A percentile compares a stretch with the other conserved stretches of the same genome.
These are phyloP conservation scores for Puccinia horiana DNA, from an alignment of 1,284 basidiomycete genomes.

Conservation along the genomic window DNA sequence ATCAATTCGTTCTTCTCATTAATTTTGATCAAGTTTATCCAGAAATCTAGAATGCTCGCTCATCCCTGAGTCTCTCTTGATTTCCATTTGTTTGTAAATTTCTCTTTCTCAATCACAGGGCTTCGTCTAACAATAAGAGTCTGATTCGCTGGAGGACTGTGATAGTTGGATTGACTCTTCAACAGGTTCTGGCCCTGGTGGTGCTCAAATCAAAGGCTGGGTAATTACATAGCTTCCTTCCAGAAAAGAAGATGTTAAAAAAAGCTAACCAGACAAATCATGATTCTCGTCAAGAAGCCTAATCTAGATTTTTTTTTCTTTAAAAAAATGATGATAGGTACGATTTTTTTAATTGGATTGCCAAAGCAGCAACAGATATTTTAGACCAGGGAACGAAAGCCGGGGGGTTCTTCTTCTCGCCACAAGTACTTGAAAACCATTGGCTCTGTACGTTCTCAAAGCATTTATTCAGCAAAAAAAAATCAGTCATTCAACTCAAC, in stretches of 20 bases:
- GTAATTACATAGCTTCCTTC: not conserved
- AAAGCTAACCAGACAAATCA: not conserved
- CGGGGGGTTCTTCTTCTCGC: conserved; percentile 72
- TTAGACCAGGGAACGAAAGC: conserved; percentile 66
- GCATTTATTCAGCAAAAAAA: conserved; percentile 2
- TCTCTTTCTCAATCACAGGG: conserved; percentile 10
- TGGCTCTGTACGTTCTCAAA: conserved; percentile 50
- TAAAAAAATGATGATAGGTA: conserved; percentile 61
- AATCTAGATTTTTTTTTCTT: not conserved
- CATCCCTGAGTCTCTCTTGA: too few relatives aligned
- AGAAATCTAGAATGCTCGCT: too few relatives aligned
- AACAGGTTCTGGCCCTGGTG: conserved; percentile 80
- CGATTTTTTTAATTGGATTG: conserved; percentile 67
- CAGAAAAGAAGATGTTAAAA: not conserved
- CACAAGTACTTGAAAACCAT: conserved; percentile 59
- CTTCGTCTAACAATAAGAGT: conserved; percentile 24
- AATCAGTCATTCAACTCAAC: not conserved
- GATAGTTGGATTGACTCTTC: conserved; percentile 77
- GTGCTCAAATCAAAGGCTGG: conserved; percentile 76
- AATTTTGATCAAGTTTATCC: too few relatives aligned
- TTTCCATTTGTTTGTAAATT: not conserved
- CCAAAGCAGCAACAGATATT: conserved; percentile 50
- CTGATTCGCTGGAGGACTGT: conserved; percentile 61
- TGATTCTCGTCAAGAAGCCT: not conserved
- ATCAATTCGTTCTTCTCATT: conserved; percentile 65